These are phyloP conservation scores for Hypoxylon intermedium DNA, from an alignment of 495 filamentous ascomycete genomes.

Conservation along the genomic window DNA sequence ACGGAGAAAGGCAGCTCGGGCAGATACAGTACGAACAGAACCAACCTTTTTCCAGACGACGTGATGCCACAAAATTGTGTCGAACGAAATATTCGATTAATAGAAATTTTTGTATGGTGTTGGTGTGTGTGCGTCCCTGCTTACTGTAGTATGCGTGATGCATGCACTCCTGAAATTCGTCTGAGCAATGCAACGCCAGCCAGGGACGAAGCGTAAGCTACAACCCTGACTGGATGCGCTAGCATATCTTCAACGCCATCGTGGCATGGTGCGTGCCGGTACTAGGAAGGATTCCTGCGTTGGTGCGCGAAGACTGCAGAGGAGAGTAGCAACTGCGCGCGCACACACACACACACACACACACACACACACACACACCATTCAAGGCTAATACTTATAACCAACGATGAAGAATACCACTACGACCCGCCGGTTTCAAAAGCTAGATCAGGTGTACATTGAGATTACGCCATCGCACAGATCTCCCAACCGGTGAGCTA, in stretches of 20 bases:
- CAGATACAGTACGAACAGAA: constrained; percentile 19
- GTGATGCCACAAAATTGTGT: constrained; percentile 18
- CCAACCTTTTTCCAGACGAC: constrained; percentile 11
- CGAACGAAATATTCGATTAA: constrained; percentile 20
- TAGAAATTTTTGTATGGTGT: not conserved
- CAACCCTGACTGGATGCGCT: not conserved
- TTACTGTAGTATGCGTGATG: constrained; percentile 40
- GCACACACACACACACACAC: too few relatives aligned
- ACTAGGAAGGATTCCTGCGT: constrained; percentile 18
- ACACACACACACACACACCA: not conserved
- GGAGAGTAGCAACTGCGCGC: not conserved
- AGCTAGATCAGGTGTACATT: constrained; percentile 22
- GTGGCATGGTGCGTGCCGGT: constrained; percentile 5
- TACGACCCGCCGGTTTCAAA: constrained; percentile 22
- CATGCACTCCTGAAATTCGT: constrained; percentile 41
- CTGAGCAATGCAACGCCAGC: constrained; percentile 34
- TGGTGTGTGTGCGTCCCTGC: constrained; percentile 29
- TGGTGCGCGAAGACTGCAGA: constrained; percentile 4
- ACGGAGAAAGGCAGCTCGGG: constrained; percentile 20
- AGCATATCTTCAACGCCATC: not conserved
- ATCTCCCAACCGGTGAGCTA: constrained; percentile 19
- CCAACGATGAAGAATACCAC: not conserved
- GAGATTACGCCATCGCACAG: constrained; percentile 26
- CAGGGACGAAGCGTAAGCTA: constrained; percentile 36
- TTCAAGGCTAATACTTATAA: constrained; percentile 29